Conservation (phyloP, 2,329 filamentous ascomycete genomes). For the Trichophyton mentagrophytes region DNA sequence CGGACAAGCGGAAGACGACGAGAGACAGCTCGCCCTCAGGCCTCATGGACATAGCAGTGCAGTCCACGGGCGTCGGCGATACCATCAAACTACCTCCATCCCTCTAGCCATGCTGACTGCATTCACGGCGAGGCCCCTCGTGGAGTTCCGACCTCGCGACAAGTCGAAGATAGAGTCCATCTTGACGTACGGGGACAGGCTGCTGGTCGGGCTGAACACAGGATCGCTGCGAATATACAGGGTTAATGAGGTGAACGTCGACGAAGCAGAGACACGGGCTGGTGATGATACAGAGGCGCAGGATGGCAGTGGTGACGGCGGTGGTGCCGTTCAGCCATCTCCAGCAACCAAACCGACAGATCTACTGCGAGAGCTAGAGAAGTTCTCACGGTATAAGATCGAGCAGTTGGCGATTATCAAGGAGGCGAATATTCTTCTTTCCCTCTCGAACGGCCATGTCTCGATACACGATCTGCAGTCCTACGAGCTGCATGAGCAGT, state of each 20-base stretch:
- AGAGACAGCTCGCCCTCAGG: neutral
- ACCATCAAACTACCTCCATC: neutral
- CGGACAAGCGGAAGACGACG: neutral
- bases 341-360: constrained; percentile 53
- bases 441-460: constrained; percentile 77
- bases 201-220: constrained; percentile 83
- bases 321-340: constrained; percentile 9
- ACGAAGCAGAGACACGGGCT: constrained; percentile 20
- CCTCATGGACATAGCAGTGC: constrained; percentile 4
- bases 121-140: constrained; percentile 88
- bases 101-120: constrained; percentile 67
- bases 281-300: constrained; percentile 20
- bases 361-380: constrained; percentile 80
- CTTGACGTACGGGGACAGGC: constrained; percentile 78
- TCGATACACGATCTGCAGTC: constrained; percentile 80
- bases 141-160: constrained; percentile 91
- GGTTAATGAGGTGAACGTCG: constrained; percentile 53
- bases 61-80: neutral
- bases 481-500: constrained; percentile 67
- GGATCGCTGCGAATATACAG: constrained; percentile 83
- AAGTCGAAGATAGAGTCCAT: constrained; percentile 96
- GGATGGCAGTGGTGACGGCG: constrained; percentile 5
- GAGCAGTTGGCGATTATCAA: constrained; percentile 94
- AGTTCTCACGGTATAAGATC: constrained; percentile 78
- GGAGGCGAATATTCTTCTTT: constrained; percentile 82